These are phyloP conservation scores for Clonostachys chloroleuca DNA, from an alignment of 2,329 filamentous ascomycete genomes.

Conservation along the genomic window DNA sequence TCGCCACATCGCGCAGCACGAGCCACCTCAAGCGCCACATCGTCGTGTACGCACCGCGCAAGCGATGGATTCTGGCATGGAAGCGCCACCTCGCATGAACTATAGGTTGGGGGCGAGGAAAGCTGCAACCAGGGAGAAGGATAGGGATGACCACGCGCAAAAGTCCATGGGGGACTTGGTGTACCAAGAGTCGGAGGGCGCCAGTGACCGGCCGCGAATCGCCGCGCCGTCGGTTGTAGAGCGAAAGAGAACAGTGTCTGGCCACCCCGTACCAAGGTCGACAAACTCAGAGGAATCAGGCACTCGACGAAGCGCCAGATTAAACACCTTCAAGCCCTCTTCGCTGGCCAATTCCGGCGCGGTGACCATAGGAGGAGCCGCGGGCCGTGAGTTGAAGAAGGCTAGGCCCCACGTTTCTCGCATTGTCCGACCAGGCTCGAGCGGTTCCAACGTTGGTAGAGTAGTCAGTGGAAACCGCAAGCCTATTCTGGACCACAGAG, in stretches of 20 bases:
- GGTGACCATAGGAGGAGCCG: conserved; percentile 51
- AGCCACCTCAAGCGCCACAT: conserved; percentile 46
- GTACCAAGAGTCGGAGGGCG: conserved; percentile 27
- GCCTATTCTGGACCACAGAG: conserved; percentile 53
- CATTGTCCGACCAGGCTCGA: conserved; percentile 61
- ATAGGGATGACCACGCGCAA: conserved; percentile 13
- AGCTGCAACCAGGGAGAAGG: conserved; percentile 25
- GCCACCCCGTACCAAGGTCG: conserved; percentile 59
- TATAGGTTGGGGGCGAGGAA: conserved; percentile 45
- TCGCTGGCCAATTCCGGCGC: conserved; percentile 58
- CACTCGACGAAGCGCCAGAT: conserved; percentile 64
- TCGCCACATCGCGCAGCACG: conserved; percentile 15
- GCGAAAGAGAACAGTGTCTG: conserved; percentile 89
- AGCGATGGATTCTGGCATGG: conserved; percentile 43
- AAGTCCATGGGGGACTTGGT: conserved; percentile 1
- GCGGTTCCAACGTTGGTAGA: conserved; percentile 70
- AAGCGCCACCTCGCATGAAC: conserved; percentile 62
- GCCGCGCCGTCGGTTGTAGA: conserved; percentile 41
- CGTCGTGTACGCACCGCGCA: conserved; percentile 52
- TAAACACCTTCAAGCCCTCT: conserved; percentile 66
- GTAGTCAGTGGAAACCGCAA: conserved; percentile 91
- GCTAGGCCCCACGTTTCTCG: conserved; percentile 68
- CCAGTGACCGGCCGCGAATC: conserved; percentile 10
- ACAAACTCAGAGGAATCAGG: conserved; percentile 54
- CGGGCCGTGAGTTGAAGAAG: conserved; percentile 73